Conservation (phyloP, 2,329 filamentous ascomycete species). For the Thielaviopsis euricoi region DNA sequence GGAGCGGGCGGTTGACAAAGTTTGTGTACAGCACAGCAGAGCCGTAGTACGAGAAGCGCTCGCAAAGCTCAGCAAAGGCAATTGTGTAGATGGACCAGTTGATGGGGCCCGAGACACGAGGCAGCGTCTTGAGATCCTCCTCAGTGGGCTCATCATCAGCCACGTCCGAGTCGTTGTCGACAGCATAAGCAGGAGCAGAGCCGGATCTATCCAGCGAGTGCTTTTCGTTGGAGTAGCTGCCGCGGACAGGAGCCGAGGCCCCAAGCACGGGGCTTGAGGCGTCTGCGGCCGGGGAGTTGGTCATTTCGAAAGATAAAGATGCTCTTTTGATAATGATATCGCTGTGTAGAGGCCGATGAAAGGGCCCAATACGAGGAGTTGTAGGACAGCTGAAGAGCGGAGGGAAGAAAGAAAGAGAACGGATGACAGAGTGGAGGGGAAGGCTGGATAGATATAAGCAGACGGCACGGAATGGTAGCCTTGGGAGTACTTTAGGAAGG, state of each 20-base stretch:
- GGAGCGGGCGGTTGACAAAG: conserved; percentile 41
- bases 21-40: conserved; percentile 53
- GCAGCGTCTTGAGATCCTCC: conserved; percentile 44
- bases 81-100: conserved; percentile 52
- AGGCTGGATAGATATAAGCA: neutral
- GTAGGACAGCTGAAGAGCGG: neutral
- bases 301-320: neutral
- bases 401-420: neutral
- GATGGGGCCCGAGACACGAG: conserved; percentile 46
- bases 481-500: neutral
- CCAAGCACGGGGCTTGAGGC: neutral
- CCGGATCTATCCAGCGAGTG: conserved; percentile 11
- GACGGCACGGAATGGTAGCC: too few relatives aligned
- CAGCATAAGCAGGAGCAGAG: conserved; percentile 13
- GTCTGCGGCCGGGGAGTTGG: neutral
- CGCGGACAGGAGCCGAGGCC: neutral
- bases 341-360: neutral
- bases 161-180: conserved; percentile 16
- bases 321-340: neutral
- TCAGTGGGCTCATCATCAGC: conserved; percentile 35
- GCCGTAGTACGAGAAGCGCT: conserved; percentile 66
- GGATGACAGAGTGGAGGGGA: neutral
- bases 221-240: conserved; percentile 2
- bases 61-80: conserved; percentile 57
- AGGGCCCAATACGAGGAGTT: neutral